Evolutionary conservation across 208 protist species (phyloP), one percentile per base, ranked within the genome.

Genomic region (Strigomonas oncopelti): DNA sequence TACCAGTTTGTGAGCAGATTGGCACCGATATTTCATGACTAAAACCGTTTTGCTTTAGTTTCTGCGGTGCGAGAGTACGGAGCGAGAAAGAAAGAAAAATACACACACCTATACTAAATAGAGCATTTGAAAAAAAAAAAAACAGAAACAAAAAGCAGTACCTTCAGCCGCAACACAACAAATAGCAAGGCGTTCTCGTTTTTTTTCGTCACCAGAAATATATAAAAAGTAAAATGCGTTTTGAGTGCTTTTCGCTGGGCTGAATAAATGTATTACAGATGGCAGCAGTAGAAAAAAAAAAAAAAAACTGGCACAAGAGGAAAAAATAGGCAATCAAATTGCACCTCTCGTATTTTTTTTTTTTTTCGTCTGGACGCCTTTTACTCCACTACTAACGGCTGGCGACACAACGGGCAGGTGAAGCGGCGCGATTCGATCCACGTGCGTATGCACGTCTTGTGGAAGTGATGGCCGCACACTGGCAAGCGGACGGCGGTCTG

Each of bases 1-100:
- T 11, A 84, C 58, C 22, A 92, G 69, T 64, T 92, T 92, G 32
- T 65, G 57, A 1, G 82, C 83, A 5, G 87, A 90, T 60, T 83
- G 80, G 59, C 82, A 91, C 29, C 85, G 72, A 59, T 82, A 87
- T 68, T 65, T 18, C 38, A 61, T 64, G 42, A 56, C 29, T 48
- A 48, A 48, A 9, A 38, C 7, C 34, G 3, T 3, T 38, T 38
- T 38, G n/a, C 9, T 38, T 9, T 38, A 38, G 34, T 38, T 38
- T 38, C 34, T 13, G 9, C 34, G 3, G 20, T 5, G 46, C 5
- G 31, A 32, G 11, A 8, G 56, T 5, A 16, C 29, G 31, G 11
- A 61, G 31, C 4, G 18, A 24, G 31, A 24, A 14, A 18, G 7
- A 20, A 25, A 45, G 1, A 57, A 57, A 57, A 38, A 38, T 55